These are phyloP conservation scores for Claviceps sp. DNA, from an alignment of 2,329 filamentous ascomycete species.

Conservation along the genomic window DNA sequence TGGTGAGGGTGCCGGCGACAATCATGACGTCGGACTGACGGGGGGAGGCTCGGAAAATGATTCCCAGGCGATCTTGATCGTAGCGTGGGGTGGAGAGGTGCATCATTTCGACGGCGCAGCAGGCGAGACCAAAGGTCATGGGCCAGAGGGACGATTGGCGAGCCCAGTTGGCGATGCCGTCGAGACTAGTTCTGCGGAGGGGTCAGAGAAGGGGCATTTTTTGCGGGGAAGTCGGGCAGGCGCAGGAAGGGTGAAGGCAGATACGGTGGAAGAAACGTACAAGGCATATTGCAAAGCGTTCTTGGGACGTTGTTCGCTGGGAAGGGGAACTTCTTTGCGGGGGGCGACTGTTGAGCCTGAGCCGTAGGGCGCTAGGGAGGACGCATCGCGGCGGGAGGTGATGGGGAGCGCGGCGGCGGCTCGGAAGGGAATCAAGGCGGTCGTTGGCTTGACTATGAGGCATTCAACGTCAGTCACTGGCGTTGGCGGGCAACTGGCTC, in stretches of 20 bases:
- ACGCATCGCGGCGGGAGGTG: conserved; percentile 50
- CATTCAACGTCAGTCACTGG: neutral
- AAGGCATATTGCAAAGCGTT: conserved; percentile 73
- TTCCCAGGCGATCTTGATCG: conserved; percentile 77
- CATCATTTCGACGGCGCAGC: conserved; percentile 91
- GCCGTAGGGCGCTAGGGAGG: conserved; percentile 38
- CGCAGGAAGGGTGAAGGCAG: neutral
- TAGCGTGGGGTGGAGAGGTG: conserved; percentile 76
- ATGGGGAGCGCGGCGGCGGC: conserved; percentile 45
- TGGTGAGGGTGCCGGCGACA: conserved; percentile 81
- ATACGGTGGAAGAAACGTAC: conserved; percentile 37
- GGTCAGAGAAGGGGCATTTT: neutral
- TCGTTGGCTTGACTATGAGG: conserved; percentile 48
- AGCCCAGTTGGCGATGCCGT: conserved; percentile 72
- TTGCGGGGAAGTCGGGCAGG: no score
- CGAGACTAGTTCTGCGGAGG: conserved; percentile 54
- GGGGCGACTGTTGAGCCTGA: conserved; percentile 39
- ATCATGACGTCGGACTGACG: conserved; percentile 90
- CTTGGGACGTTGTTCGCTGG: conserved; percentile 70
- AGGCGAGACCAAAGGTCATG: conserved; percentile 78
- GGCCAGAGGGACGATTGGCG: conserved; percentile 78
- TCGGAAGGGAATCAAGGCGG: conserved; percentile 49
- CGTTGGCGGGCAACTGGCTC: neutral
- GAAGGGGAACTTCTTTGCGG: conserved; percentile 59
- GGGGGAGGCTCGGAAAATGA: conserved; percentile 81